Percentiles rank a stretch among this genome's conserved stretches.
Conservation (phyloP, 139 green algal genomes). For the Haematococcus lacustris region DNA sequence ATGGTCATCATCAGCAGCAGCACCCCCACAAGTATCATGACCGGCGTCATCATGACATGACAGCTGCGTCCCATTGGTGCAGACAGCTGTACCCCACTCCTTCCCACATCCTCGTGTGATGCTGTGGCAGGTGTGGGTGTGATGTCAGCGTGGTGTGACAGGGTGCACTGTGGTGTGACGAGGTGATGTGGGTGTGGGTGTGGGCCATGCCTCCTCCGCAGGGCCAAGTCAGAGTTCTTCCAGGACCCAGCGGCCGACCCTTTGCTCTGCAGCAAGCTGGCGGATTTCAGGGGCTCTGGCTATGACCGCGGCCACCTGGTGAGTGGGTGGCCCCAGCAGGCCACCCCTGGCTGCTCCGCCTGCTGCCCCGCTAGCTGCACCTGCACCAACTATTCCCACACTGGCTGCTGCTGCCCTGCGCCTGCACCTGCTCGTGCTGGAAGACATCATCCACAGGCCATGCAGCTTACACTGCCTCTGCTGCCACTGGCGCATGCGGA, state of each 20-base stretch:
- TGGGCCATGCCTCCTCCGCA: constrained; percentile 4
- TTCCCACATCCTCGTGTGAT: too few species aligned
- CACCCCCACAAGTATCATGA: not conserved
- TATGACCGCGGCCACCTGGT: constrained; percentile 92
- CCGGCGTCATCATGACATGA: not conserved
- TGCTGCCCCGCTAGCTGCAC: not conserved
- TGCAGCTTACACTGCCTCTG: too few species aligned
- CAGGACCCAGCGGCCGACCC: constrained; percentile 61
- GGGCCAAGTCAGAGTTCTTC: constrained; percentile 51
- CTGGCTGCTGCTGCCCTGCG: too few species aligned
- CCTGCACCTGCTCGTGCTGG: too few species aligned
- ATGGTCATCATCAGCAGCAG: not conserved
- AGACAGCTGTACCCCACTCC: too few species aligned
- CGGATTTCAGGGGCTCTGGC: constrained; percentile 64
- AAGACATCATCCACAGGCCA: too few species aligned
- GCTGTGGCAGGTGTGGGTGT: too few species aligned
- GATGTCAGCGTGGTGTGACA: too few species aligned
- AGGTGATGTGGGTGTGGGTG: not conserved
- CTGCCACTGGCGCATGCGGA: too few species aligned
- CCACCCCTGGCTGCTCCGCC: not conserved
- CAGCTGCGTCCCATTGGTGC: too few species aligned
- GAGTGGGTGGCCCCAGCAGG: constrained; percentile 36
- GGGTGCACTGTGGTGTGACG: not conserved
- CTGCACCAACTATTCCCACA: too few species aligned
- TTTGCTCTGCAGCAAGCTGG: constrained; percentile 61